Conservation (phyloP, 106 monocot species). For the Alisma plantagoaquatica region DNA sequence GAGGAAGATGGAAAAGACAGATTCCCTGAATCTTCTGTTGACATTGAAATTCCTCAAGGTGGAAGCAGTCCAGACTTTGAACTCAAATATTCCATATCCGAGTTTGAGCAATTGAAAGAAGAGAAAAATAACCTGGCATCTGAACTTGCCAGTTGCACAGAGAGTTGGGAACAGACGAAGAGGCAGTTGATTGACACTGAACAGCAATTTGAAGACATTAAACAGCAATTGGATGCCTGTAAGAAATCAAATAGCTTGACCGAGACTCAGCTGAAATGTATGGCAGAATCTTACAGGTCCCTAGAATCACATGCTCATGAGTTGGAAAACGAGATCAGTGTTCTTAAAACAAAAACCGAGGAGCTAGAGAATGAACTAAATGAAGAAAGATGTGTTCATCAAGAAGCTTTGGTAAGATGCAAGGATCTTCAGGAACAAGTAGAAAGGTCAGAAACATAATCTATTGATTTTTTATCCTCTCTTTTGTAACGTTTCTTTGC, state of each 20-base stretch:
- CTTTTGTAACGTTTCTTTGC: background rate
- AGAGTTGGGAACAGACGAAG: slow-evolving; percentile 35
- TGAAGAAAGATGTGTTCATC: slow-evolving; percentile 56
- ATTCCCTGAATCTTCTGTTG: slow-evolving; percentile 24
- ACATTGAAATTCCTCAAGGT: slow-evolving; percentile 18
- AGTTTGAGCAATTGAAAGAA: slow-evolving; percentile 52
- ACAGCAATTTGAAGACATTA: slow-evolving; percentile 30
- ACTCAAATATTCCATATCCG: slow-evolving; percentile 12
- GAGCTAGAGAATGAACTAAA: slow-evolving; percentile 46
- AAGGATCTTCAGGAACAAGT: slow-evolving; percentile 66
- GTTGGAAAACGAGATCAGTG: slow-evolving; percentile 48
- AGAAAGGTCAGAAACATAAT: slow-evolving; percentile 50
- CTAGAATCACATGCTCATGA: slow-evolving; percentile 48
- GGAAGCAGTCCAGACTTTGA: slow-evolving; percentile 22
- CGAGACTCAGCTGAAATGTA: slow-evolving; percentile 92
- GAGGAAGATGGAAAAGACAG: slow-evolving; percentile 26
- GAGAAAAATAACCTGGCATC: slow-evolving; percentile 47
- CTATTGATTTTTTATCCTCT: background rate
- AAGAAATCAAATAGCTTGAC: slow-evolving; percentile 73
- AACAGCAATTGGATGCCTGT: slow-evolving; percentile 39
- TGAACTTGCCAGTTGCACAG: slow-evolving; percentile 45
- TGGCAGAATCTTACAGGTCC: slow-evolving; percentile 87
- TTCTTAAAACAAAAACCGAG: slow-evolving; percentile 33
- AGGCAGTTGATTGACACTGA: slow-evolving; percentile 37
- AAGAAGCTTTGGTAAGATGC: slow-evolving; percentile 57